Base-by-base conservation (phyloP, 1,284 basidiomycete genomes). In the Amylostereum chailletii region DNA sequence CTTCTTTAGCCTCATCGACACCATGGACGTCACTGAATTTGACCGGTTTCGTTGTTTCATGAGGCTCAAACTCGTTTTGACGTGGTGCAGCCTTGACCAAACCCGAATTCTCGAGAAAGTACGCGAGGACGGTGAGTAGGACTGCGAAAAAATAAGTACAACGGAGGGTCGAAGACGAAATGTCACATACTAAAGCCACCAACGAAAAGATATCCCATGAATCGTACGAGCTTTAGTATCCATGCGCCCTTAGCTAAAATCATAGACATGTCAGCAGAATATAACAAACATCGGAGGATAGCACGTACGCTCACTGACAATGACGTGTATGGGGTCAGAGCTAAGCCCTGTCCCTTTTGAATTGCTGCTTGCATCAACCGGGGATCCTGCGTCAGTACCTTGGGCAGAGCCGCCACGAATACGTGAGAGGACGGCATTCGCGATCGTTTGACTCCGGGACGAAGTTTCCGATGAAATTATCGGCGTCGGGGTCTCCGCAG, bases 11-110 rank as follows among this genome's bases (percentile, higher is more conserved):
- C 67, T 96, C 94, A 62, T 96, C 94, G 38, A 93, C 87, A 42
- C 94, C 94, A 57, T 96, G 91, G 4, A 97, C 92, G 66, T 96
- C 94, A 55, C 78, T 83, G 62, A 96, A 96, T 60, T 82, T 93
- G 69, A 92, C 85, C 0, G 80, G 74, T 59, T 90, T 91, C 38
- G 86, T 86, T 60, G 84, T 76, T 9, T 76, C 68, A 9, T 54
- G 52, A 3, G 87, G 83, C 57, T 90, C 83, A 60, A 89, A 92
- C 59, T 91, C 82, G 34, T 83, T 68, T 55, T 83, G 78, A 33
- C 77, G 76, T 36, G 86, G 85, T 1, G 87, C 90, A 5, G 89
- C 84, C 69, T 94, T 95, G 69, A 95, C 79, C 40, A 95, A 74
- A 6, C 93, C 93, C 31, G 90, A 87, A 62, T 92, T 94, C 66